Conservation (phyloP, 2,329 filamentous ascomycete species). For the Tympanopsis confertula region DNA sequence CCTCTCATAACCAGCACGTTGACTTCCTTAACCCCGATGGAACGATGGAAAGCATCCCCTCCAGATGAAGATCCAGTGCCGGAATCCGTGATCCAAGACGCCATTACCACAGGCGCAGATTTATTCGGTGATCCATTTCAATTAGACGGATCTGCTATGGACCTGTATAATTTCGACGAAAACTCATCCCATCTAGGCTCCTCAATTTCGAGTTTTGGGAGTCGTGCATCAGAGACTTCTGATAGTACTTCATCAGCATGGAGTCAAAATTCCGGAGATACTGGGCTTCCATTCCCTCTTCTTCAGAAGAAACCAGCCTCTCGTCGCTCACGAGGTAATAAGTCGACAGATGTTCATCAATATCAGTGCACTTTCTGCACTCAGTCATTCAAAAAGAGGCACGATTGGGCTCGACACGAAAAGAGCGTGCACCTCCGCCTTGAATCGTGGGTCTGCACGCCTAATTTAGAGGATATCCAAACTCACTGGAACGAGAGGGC, state of each 20-base stretch:
- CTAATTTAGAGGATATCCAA: conserved; percentile 23
- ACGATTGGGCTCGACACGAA: conserved; percentile 34
- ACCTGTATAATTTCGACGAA: conserved; percentile 14
- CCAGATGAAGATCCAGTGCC: conserved; percentile 30
- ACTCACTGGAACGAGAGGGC: conserved; percentile 35
- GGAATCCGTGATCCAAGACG: conserved; percentile 22
- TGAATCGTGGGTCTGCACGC: conserved; percentile 38
- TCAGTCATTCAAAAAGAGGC: conserved; percentile 24
- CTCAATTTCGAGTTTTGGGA: conserved; percentile 16
- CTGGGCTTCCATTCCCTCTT: conserved; percentile 9
- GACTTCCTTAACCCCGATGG: conserved; percentile 29
- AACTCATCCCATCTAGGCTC: conserved; percentile 14
- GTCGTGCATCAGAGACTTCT: conserved; percentile 14
- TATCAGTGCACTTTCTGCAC: conserved; percentile 25
- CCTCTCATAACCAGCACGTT: conserved; percentile 24
- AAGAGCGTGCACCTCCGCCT: conserved; percentile 32
- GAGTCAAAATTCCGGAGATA: conserved; percentile 17
- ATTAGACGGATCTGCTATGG: conserved; percentile 1
- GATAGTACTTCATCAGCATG: conserved; percentile 17
- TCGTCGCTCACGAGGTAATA: neutral
- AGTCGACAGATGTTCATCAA: conserved; percentile 5
- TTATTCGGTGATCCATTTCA: neutral
- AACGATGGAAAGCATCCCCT: conserved; percentile 29
- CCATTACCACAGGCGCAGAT: conserved; percentile 10
- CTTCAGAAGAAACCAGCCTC: conserved; percentile 11